A percentile compares a stretch with the other conserved stretches of the same genome.
phyloP scores from a whole-genome alignment of 306 rosid genomes.

The Casuarina equisetifolia region DNA sequence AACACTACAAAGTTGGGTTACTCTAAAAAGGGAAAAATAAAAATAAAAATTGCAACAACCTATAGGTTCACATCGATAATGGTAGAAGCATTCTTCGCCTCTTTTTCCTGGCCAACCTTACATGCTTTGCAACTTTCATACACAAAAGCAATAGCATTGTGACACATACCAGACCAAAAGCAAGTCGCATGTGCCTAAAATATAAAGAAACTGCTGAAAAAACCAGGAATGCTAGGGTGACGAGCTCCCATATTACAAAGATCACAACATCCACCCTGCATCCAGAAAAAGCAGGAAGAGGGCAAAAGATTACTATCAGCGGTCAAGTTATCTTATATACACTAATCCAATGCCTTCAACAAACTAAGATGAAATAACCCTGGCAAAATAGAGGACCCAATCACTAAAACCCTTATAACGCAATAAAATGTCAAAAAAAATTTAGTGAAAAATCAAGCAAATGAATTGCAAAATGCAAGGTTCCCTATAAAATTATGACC shows the following conservation, averaged over 20 bases:
- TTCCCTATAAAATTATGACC: background rate
- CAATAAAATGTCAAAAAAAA: background rate
- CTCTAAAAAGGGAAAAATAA: conserved; percentile 8
- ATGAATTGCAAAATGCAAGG: background rate
- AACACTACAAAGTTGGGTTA: background rate
- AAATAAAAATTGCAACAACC: conserved; percentile 24
- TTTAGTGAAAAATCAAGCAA: background rate
- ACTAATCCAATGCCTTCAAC: background rate
- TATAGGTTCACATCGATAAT: conserved; percentile 74
- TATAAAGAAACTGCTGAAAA: conserved; percentile 89
- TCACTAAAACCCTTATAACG: background rate
- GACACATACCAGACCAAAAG: conserved; percentile 69
- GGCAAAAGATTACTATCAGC: conserved; percentile 15
- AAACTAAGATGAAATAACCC: background rate
- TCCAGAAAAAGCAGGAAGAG: conserved; percentile 28
- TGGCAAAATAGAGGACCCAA: background rate
- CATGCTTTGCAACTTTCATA: conserved; percentile 96
- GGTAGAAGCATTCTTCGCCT: conserved; percentile 99
- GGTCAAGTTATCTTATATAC: conserved; percentile 5
- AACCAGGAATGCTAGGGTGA: conserved; percentile 87
- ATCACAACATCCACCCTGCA: conserved; percentile 99
- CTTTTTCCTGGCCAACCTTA: conserved; percentile 91
- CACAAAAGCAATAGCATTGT: conserved; percentile 79
- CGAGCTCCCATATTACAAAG: conserved; percentile 96
- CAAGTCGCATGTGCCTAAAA: conserved; percentile 82